These are phyloP conservation scores for Diaporthe citriasiana DNA, from an alignment of 2,329 filamentous ascomycete genomes.

Conservation along the genomic window DNA sequence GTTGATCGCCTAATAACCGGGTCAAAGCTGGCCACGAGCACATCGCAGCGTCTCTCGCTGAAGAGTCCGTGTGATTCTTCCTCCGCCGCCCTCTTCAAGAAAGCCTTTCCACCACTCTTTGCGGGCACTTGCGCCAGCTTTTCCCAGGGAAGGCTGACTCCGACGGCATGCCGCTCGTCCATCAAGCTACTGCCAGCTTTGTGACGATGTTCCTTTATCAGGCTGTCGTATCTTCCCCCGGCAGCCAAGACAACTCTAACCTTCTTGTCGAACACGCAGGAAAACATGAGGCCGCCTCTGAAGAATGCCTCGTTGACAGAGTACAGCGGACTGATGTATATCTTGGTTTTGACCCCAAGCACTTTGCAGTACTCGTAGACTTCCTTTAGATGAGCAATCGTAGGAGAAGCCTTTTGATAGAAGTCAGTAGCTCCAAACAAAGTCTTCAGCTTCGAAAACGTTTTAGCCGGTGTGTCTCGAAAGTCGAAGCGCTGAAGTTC, in stretches of 20 bases:
- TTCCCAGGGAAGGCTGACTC: conserved; percentile 93
- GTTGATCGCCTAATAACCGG: conserved; percentile 79
- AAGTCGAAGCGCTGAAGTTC: conserved; percentile 94
- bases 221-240: conserved; percentile 90
- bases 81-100: conserved; percentile 76
- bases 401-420: conserved; percentile 80
- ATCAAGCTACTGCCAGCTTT: conserved; percentile 63
- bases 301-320: conserved; percentile 96
- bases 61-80: conserved; percentile 74
- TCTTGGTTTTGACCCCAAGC: conserved; percentile 80
- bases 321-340: conserved; percentile 87
- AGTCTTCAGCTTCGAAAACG: conserved; percentile 70
- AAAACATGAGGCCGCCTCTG: conserved; percentile 86
- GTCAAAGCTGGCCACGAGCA: conserved; percentile 91
- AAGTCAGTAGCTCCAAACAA: conserved; percentile 75
- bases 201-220: conserved; percentile 87
- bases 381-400: conserved; percentile 84
- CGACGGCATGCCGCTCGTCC: conserved; percentile 84
- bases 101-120: conserved; percentile 64
- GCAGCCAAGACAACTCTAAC: conserved; percentile 90
- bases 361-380: conserved; percentile 83
- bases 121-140: conserved; percentile 78
- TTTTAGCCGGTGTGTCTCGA: conserved; percentile 72
- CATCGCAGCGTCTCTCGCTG: conserved; percentile 81
- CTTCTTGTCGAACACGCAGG: conserved; percentile 89